Percentiles rank a stretch among this genome's conserved stretches.
These are phyloP conservation scores for Delitschia confertaspora DNA, from an alignment of 495 filamentous ascomycete species.

Conservation along the genomic window DNA sequence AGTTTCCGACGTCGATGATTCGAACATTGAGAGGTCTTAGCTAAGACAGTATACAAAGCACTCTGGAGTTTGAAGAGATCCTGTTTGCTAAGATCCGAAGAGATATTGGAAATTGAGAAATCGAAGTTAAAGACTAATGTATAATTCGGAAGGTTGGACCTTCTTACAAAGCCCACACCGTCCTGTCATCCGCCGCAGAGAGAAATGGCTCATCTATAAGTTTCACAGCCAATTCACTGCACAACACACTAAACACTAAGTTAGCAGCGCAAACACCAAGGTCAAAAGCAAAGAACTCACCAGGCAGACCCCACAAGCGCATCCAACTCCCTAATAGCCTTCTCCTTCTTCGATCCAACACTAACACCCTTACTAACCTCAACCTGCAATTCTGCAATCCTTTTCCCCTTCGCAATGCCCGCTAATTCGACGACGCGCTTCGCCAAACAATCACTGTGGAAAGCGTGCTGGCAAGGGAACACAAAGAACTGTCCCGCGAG, in stretches of 20 bases:
- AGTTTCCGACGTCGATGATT: too few species aligned
- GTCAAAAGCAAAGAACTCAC: slow-evolving; percentile 43
- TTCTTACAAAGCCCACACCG: slow-evolving; percentile 72
- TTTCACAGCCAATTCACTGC: slow-evolving; percentile 88
- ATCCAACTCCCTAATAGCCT: slow-evolving; percentile 82
- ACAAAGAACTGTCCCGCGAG: slow-evolving; percentile 91
- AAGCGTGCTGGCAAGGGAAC: slow-evolving; percentile 95
- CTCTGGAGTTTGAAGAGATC: too few species aligned
- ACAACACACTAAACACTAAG: slow-evolving; percentile 56
- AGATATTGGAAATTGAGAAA: too few species aligned
- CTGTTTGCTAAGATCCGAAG: too few species aligned
- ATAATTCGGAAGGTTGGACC: too few species aligned
- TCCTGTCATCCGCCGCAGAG: slow-evolving; percentile 53
- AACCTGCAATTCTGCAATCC: slow-evolving; percentile 77
- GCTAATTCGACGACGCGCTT: slow-evolving; percentile 69
- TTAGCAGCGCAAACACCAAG: slow-evolving; percentile 8
- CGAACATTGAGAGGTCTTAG: too few species aligned
- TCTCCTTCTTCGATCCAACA: slow-evolving; percentile 59
- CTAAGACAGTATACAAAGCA: too few species aligned
- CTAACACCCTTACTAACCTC: slow-evolving; percentile 65
- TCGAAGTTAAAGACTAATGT: too few species aligned
- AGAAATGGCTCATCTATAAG: slow-evolving; percentile 90
- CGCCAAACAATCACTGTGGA: slow-evolving; percentile 88
- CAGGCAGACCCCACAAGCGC: slow-evolving; percentile 70
- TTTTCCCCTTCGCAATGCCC: slow-evolving; percentile 60